phyloP scores from a whole-genome alignment of 192 early-diverging fungal genomes.

The Coemansia sp. region DNA sequence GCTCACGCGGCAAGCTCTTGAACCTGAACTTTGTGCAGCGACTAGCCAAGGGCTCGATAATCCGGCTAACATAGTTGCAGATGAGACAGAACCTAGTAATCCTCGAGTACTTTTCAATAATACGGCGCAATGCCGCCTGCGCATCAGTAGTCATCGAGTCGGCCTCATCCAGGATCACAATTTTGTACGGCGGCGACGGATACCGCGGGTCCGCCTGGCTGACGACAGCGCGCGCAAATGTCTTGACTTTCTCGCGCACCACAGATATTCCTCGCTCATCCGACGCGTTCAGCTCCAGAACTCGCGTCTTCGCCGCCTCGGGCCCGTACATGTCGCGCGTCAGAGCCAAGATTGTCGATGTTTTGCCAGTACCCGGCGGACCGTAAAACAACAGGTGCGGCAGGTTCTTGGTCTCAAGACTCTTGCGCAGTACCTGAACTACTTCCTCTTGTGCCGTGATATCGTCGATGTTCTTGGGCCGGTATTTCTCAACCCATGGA shows the following conservation, averaged over 20 bases:
- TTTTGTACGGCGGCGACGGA: conserved; percentile 87
- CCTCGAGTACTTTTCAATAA: conserved; percentile 94
- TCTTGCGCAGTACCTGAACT: conserved; percentile 79
- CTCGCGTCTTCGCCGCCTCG: conserved; percentile 73
- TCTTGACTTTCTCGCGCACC: conserved; percentile 91
- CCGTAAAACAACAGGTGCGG: conserved; percentile 98
- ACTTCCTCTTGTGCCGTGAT: conserved; percentile 91
- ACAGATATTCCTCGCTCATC: conserved; percentile 97
- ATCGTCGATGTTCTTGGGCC: conserved; percentile 85
- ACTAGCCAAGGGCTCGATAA: conserved; percentile 92
- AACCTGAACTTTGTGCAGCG: conserved; percentile 98
- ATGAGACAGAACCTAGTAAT: conserved; percentile 95
- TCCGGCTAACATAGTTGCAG: conserved; percentile 61
- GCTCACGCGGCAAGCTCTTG: conserved; percentile 70
- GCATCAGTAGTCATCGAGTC: conserved; percentile 97
- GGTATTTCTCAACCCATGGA: conserved; percentile 96
- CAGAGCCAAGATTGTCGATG: conserved; percentile 90
- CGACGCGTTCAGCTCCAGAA: conserved; percentile 95
- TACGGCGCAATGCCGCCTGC: conserved; percentile 88
- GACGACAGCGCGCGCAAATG: conserved; percentile 84
- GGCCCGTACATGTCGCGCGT: conserved; percentile 71
- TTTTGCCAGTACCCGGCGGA: conserved; percentile 98
- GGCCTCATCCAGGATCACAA: conserved; percentile 96
- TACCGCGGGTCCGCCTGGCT: conserved; percentile 32
- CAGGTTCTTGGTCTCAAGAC: conserved; percentile 88